Evolutionary conservation across 345 rosid species (phyloP).

Genomic region (Linum tenue): DNA sequence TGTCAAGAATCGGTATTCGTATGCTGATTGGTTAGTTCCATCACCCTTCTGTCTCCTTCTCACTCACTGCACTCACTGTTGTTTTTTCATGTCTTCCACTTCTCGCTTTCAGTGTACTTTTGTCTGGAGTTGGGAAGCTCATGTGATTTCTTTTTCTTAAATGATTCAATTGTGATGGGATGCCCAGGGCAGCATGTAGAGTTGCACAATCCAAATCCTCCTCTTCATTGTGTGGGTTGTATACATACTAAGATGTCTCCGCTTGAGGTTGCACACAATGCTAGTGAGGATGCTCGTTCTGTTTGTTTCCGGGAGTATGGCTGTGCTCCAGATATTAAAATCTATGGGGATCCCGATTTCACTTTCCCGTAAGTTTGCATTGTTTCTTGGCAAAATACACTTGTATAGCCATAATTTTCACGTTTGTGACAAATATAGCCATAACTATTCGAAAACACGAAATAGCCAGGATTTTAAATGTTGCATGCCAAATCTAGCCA

Average conservation of each 20-base stretch:
- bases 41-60: neutral
- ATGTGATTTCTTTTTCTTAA: slow-evolving; percentile 3
- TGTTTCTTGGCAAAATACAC: too few relatives aligned
- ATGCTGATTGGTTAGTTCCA: slow-evolving; percentile 72
- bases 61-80: neutral
- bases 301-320: slow-evolving; percentile 88
- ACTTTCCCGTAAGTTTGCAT: slow-evolving; percentile 79
- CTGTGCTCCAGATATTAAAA: slow-evolving; percentile 62
- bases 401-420: too few relatives aligned
- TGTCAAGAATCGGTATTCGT: slow-evolving; percentile 89
- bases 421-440: too few relatives aligned
- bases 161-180: slow-evolving; percentile 10
- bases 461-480: too few relatives aligned
- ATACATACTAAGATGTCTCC: slow-evolving; percentile 98
- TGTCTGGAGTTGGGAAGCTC: neutral
- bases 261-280: slow-evolving; percentile 69
- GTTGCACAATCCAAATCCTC: slow-evolving; percentile 88
- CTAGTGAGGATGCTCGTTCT: slow-evolving; percentile 81
- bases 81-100: neutral
- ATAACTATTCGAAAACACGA: too few relatives aligned
- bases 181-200: slow-evolving; percentile 96
- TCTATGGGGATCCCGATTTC: slow-evolving; percentile 83
- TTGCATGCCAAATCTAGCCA: too few relatives aligned
- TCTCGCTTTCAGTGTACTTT: neutral
- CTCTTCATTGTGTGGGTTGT: slow-evolving; percentile 70